Evolutionary conservation across 805 yeast genomes (phyloP).

Genomic region (Wickerhamiella sorbophila): DNA sequence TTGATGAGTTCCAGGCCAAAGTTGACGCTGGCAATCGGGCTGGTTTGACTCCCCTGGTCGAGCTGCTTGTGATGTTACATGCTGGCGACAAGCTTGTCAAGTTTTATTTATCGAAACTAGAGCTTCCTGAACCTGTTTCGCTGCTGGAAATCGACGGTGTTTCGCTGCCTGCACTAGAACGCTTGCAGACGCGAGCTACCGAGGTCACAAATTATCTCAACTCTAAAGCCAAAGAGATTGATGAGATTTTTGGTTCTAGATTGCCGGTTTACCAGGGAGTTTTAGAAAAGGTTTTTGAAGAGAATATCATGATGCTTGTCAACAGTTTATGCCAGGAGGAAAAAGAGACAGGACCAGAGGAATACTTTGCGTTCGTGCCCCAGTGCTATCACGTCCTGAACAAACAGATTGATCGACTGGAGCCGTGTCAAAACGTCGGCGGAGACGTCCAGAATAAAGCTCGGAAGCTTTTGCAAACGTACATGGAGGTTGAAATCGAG

Average conservation of each 20-base stretch:
- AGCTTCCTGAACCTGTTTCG: constrained; percentile 1
- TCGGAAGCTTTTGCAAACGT: background rate
- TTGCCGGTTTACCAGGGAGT: background rate
- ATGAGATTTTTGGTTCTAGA: constrained; percentile 29
- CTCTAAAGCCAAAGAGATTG: constrained; percentile 28
- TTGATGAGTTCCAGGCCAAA: background rate
- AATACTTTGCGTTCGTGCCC: constrained; percentile 3
- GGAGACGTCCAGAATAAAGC: background rate
- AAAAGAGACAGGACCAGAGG: constrained; percentile 3
- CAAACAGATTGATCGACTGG: constrained; percentile 12
- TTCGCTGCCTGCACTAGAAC: constrained; percentile 13
- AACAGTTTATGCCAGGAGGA: constrained; percentile 16
- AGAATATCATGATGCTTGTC: constrained; percentile 18
- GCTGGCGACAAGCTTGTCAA: constrained; percentile 25
- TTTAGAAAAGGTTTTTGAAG: constrained; percentile 24
- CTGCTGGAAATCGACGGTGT: constrained; percentile 9
- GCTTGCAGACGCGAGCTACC: constrained; percentile 4
- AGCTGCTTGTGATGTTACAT: constrained; percentile 23
- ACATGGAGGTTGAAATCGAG: constrained; percentile 3
- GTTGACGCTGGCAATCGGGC: background rate
- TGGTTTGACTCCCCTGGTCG: constrained; percentile 14
- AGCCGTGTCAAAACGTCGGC: constrained; percentile 1
- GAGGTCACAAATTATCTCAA: constrained; percentile 25
- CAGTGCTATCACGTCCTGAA: constrained; percentile 4
- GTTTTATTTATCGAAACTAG: constrained; percentile 12